Base-by-base conservation (phyloP, 352 stramenopile genomes). In the Phytophthora pisi region DNA sequence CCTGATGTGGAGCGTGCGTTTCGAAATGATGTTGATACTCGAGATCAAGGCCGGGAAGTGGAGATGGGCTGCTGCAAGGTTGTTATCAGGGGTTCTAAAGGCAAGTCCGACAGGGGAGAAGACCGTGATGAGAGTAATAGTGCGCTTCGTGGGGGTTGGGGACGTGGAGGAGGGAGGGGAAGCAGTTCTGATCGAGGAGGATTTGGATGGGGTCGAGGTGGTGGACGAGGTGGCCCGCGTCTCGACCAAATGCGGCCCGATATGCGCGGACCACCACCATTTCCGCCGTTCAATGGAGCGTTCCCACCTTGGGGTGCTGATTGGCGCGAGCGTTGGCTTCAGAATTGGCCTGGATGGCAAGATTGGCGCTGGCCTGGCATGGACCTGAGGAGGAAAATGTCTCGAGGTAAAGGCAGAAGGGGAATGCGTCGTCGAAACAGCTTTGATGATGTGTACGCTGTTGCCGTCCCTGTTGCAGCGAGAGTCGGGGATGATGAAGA, bases 371-470 rank as follows among this genome's bases (percentile, higher is more conserved):
- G 67, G 61, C 56, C 55, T 10, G 36, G 36, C 30, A 34, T 56
- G 16, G 36, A 53, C 30, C 23, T 45, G 5, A 53, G 36, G 49
- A 67, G 63, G 51, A 66, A 51, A 58, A 66, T 26, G 28, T 43
- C 18, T 34, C 34, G 49, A 34, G 43, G 42, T 50, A 57, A 45
- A 56, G 55, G 28, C 15, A 54, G 64, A 57, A 55, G 54, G 31
- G 34, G 55, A 59, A 47, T 75, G 18, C 78, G 77, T 42, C 77
- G 81, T 2, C 75, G 67, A 18, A 83, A 88, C 31, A 89, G 81
- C 53, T 89, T 89, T 26, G 79, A 86, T 46, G 81, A 76, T 7
- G 57, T 81, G 2, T 72, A 72, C n/a, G 57, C 58, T 50, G 62
- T 73, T 5, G 54, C 60, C 9, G 61, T 78, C 6, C 70, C 70